phyloP scores from a whole-genome alignment of 2,329 filamentous ascomycete species.

The Aspergillus thermomutatus region DNA sequence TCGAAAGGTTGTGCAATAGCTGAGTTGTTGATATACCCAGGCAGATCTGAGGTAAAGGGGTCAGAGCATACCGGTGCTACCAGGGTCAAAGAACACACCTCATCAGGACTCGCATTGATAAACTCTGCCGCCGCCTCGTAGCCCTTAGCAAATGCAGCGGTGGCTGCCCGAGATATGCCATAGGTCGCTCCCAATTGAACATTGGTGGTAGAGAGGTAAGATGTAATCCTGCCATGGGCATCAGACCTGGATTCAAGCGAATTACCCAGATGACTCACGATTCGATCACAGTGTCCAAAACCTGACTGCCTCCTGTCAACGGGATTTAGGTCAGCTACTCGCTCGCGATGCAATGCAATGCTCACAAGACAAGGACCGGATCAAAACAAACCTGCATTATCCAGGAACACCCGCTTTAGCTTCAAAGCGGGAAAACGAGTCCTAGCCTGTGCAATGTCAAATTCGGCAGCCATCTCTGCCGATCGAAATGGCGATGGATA shows the following conservation, averaged over 20 bases:
- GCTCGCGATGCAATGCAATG: background rate
- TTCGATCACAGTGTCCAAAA: conserved; percentile 63
- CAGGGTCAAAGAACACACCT: conserved; percentile 46
- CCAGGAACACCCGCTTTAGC: conserved; percentile 67
- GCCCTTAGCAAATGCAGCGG: conserved; percentile 56
- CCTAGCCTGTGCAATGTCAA: conserved; percentile 57
- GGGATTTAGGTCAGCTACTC: background rate
- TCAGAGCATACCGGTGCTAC: background rate
- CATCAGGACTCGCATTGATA: conserved; percentile 63
- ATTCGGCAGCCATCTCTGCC: conserved; percentile 28
- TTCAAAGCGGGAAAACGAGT: conserved; percentile 66
- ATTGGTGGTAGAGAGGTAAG: conserved; percentile 66
- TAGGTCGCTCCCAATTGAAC: conserved; percentile 75
- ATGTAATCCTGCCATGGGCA: conserved; percentile 50
- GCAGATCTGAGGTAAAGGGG: conserved; percentile 13
- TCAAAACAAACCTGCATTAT: conserved; percentile 54
- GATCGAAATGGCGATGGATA: too few species aligned
- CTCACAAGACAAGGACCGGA: background rate
- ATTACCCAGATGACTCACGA: conserved; percentile 46
- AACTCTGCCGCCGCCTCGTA: conserved; percentile 65
- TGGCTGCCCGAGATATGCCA: conserved; percentile 57
- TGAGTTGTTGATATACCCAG: conserved; percentile 73
- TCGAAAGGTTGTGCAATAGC: conserved; percentile 68
- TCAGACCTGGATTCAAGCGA: background rate
- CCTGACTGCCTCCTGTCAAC: conserved; percentile 62